Evolutionary conservation across 2,329 filamentous ascomycete species (phyloP).

Genomic region (Fusarium algeriense): DNA sequence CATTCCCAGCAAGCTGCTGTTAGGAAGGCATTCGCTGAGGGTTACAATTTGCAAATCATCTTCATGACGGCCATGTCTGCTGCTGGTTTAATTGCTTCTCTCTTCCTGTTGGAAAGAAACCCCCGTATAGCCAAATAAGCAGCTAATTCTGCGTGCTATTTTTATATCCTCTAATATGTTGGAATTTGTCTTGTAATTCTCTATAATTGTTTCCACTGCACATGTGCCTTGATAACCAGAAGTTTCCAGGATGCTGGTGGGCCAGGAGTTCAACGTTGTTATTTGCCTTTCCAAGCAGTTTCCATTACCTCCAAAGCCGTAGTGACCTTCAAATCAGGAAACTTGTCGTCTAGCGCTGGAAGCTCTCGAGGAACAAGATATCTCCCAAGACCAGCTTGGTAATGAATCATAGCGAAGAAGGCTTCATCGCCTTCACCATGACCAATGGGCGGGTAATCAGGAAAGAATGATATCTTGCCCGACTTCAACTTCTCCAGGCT

Average conservation of each 20-base stretch:
- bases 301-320: conserved; percentile 38
- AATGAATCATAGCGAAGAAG: conserved; percentile 40
- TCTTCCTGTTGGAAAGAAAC: background rate
- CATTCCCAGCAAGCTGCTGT: background rate
- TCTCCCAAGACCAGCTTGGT: conserved; percentile 26
- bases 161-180: too few relatives aligned
- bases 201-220: too few relatives aligned
- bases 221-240: too few relatives aligned
- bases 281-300: conserved; percentile 25
- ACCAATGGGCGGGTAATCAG: conserved; percentile 38
- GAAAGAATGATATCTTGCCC: conserved; percentile 42
- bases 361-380: conserved; percentile 17
- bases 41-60: conserved; percentile 5
- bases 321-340: conserved; percentile 27
- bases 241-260: too few relatives aligned
- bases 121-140: background rate
- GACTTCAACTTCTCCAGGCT: conserved; percentile 42
- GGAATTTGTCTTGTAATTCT: too few relatives aligned
- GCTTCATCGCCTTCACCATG: conserved; percentile 28
- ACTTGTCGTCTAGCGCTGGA: conserved; percentile 16
- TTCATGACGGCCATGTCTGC: conserved; percentile 8
- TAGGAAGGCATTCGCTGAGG: background rate
- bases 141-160: too few relatives aligned
- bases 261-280: background rate
- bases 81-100: background rate